Evolutionary conservation across 75 land plant genomes (phyloP).

Genomic region (Sequoiadendron giganteum): DNA sequence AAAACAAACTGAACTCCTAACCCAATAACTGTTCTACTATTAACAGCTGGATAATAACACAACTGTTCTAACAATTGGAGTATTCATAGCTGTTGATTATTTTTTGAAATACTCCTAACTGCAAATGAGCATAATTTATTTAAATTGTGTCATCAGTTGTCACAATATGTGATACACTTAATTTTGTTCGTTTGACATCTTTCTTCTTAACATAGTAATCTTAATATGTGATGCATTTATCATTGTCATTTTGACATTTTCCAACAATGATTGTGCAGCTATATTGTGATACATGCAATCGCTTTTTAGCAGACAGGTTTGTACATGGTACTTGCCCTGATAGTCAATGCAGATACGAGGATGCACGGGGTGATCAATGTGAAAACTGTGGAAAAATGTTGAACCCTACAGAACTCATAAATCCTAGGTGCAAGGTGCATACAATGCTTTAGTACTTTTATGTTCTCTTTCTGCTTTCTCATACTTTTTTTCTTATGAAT

Average conservation of each 20-base stretch:
- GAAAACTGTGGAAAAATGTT: slow-evolving; percentile 87
- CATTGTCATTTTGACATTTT: slow-evolving; percentile 8
- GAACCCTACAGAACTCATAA: slow-evolving; percentile 83
- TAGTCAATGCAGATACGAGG: slow-evolving; percentile 62
- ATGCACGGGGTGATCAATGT: slow-evolving; percentile 98
- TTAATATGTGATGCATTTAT: background rate
- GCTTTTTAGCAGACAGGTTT: slow-evolving; percentile 93
- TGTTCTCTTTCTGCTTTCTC: background rate
- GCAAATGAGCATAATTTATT: no score
- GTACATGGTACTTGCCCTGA: slow-evolving; percentile 89
- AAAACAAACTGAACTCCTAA: no score
- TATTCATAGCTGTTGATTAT: no score
- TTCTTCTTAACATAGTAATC: background rate
- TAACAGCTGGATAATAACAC: no score
- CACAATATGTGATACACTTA: background rate
- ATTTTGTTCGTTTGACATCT: background rate
- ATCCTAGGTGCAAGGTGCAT: slow-evolving; percentile 94
- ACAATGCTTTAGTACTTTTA: background rate
- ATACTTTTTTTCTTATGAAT: background rate
- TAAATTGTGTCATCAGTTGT: no score
- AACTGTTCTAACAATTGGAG: no score
- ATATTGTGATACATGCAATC: slow-evolving; percentile 77
- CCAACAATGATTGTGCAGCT: slow-evolving; percentile 49
- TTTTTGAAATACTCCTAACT: no score
- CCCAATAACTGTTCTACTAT: no score